Evolutionary conservation across 352 stramenopile species (phyloP).

Genomic region (Phytophthora sojae): DNA sequence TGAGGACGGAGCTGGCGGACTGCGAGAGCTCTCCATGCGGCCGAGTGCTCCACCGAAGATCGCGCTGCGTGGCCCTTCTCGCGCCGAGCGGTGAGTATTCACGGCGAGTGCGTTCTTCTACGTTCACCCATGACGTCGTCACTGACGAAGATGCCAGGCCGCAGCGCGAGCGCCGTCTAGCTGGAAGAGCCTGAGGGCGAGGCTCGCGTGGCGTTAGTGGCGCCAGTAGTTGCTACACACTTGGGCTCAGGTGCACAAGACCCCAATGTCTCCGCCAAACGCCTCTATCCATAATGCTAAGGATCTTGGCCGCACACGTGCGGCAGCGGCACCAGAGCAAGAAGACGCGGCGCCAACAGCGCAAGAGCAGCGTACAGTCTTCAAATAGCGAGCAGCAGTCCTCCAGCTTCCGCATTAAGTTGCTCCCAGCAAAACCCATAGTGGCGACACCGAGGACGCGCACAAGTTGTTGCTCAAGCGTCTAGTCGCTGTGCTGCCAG

Average conservation of each 20-base stretch:
- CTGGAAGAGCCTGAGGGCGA: no score
- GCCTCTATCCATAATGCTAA: no score
- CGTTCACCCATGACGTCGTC: conserved; percentile 36
- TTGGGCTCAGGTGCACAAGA: no score
- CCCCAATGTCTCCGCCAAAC: no score
- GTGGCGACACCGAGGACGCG: conserved; percentile 34
- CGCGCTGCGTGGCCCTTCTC: background rate
- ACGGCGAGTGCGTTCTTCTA: conserved; percentile 31
- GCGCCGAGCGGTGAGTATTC: conserved; percentile 21
- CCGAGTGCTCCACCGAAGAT: background rate
- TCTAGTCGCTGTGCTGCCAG: conserved; percentile 61
- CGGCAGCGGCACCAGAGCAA: conserved; percentile 66
- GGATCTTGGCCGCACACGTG: conserved; percentile 59
- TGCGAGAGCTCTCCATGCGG: background rate
- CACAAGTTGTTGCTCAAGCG: conserved; percentile 52
- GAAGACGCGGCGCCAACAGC: conserved; percentile 28
- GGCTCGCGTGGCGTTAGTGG: no score
- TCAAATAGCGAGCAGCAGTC: background rate
- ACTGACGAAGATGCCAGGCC: no score
- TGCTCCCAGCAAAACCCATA: conserved; percentile 15
- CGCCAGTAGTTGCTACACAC: no score
- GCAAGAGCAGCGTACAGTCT: background rate
- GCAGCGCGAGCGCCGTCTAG: no score
- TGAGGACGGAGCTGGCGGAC: background rate
- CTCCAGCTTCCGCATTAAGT: conserved; percentile 2